Conservation (phyloP, 208 protist genomes). For the Crithidia fasciculata region DNA sequence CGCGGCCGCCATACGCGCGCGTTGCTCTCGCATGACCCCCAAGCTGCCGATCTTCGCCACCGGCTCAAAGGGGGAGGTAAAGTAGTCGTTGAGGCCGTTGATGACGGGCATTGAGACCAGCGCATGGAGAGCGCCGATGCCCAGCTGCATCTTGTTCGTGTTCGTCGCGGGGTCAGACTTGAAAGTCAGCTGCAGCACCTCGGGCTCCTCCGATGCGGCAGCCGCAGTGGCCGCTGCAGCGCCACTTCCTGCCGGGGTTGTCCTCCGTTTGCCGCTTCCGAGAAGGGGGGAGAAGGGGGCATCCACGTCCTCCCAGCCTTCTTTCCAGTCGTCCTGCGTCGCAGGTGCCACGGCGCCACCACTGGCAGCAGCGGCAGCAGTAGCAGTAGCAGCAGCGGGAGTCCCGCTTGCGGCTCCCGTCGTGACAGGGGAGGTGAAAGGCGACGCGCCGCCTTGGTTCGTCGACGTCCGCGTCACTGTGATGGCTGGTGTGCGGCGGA, state of each 20-base stretch:
- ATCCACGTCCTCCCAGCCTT: conserved; percentile 26
- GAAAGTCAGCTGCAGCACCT: conserved; percentile 55
- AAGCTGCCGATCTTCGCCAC: conserved; percentile 77
- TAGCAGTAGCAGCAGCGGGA: not conserved
- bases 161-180: conserved; percentile 44
- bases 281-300: conserved; percentile 15
- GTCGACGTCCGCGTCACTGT: conserved; percentile 8
- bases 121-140: conserved; percentile 63
- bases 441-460: not conserved
- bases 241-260: not conserved
- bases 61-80: conserved; percentile 66
- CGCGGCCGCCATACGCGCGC: conserved; percentile 60
- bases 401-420: conserved; percentile 5
- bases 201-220: conserved; percentile 10
- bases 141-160: conserved; percentile 58
- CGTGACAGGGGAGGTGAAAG: not conserved
- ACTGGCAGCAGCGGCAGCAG: not conserved
- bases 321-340: conserved; percentile 19
- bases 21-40: conserved; percentile 84
- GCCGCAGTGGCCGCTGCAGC: not conserved
- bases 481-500: conserved; percentile 27
- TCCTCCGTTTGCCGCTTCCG: not conserved
- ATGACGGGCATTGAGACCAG: conserved; percentile 71
- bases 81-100: conserved; percentile 75
- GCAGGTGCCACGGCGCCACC: conserved; percentile 8